Conservation (phyloP, 2,329 filamentous ascomycete species). For the Colletotrichum cordylinicola region DNA sequence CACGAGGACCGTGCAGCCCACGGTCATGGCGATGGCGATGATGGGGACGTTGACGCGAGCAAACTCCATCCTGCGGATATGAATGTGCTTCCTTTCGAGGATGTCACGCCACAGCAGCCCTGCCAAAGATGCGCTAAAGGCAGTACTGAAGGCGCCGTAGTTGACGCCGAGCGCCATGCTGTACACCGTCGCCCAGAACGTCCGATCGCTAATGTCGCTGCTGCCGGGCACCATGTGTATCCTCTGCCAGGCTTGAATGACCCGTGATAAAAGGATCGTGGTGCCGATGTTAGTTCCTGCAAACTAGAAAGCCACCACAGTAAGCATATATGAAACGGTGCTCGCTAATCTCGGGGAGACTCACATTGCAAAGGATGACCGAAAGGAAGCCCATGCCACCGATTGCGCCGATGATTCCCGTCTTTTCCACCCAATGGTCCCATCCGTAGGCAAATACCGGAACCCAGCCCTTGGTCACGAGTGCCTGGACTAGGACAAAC, state of each 20-base stretch:
- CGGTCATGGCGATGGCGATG: constrained; percentile 71
- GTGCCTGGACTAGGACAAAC: constrained; percentile 76
- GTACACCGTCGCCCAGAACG: constrained; percentile 77
- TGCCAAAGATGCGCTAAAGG: constrained; percentile 74
- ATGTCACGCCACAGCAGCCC: constrained; percentile 78
- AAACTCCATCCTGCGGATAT: constrained; percentile 68
- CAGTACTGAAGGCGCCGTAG: constrained; percentile 75
- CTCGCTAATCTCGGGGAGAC: constrained; percentile 28
- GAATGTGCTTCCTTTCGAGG: constrained; percentile 70
- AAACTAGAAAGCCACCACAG: constrained; percentile 53
- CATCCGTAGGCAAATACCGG: constrained; percentile 75
- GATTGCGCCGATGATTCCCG: constrained; percentile 71
- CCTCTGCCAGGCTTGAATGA: constrained; percentile 71
- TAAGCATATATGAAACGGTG: not conserved
- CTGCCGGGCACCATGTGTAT: constrained; percentile 56
- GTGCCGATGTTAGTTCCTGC: constrained; percentile 80
- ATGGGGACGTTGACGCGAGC: constrained; percentile 73
- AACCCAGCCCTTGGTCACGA: constrained; percentile 79
- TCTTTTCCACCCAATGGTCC: constrained; percentile 75
- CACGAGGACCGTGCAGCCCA: constrained; percentile 66
- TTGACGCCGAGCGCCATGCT: constrained; percentile 78
- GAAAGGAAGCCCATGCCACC: constrained; percentile 78
- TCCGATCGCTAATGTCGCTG: constrained; percentile 63
- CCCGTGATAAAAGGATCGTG: constrained; percentile 73
- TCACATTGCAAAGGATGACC: constrained; percentile 74